A percentile compares a stretch with the other conserved stretches of the same genome.
phyloP scores from a whole-genome alignment of 148 eudicot genomes.

The Vaccinium corymbosum region DNA sequence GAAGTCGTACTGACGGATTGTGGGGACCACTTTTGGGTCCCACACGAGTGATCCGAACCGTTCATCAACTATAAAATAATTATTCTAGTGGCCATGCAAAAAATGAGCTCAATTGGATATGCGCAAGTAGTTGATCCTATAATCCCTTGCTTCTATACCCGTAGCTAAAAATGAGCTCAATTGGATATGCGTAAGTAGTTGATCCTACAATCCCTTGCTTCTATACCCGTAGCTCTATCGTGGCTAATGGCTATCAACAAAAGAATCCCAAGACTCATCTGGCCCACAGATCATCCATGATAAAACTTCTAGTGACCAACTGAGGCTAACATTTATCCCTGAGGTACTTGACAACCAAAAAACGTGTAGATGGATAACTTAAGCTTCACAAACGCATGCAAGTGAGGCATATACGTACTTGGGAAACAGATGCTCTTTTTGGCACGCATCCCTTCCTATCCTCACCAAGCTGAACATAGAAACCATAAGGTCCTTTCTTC shows the following conservation, averaged over 20 bases:
- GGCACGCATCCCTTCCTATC: slow-evolving; percentile 80
- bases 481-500: slow-evolving; percentile 87
- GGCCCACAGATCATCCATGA: neutral
- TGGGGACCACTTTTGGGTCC: too few relatives aligned
- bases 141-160: too few relatives aligned
- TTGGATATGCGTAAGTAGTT: too few relatives aligned
- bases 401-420: slow-evolving; percentile 31
- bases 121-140: too few relatives aligned
- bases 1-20: too few relatives aligned
- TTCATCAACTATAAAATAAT: too few relatives aligned
- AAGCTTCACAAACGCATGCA: neutral
- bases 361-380: neutral
- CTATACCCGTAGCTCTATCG: too few relatives aligned
- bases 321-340: neutral
- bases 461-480: slow-evolving; percentile 93
- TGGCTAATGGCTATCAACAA: neutral
- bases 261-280: neutral
- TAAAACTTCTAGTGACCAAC: neutral
- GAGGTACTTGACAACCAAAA: neutral
- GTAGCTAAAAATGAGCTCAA: too few relatives aligned
- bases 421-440: slow-evolving; percentile 69
- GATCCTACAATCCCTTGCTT: too few relatives aligned
- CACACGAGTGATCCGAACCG: too few relatives aligned
- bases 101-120: too few relatives aligned
- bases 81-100: too few relatives aligned